These are phyloP conservation scores for Pythium insidiosum DNA, from an alignment of 352 stramenopile species.

Conservation along the genomic window DNA sequence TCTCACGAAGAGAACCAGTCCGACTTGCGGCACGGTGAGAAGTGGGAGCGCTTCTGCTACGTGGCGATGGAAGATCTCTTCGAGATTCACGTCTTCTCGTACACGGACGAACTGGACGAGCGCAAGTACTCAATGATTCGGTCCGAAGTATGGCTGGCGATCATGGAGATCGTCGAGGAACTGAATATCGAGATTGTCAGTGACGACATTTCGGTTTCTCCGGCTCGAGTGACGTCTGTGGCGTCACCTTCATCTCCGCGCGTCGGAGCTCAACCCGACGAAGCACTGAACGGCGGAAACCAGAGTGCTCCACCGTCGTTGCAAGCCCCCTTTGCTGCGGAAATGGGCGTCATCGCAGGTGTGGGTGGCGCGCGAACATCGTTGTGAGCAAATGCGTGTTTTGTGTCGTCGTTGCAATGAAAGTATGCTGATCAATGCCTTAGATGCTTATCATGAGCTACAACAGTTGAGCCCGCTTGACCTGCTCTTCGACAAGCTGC, in stretches of 20 bases:
- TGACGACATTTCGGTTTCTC: constrained; percentile 8
- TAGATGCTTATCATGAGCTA: no score
- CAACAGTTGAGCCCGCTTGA: no score
- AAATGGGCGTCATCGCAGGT: constrained; percentile 54
- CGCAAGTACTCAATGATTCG: constrained; percentile 87
- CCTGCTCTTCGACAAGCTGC: constrained; percentile 26
- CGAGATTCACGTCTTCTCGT: constrained; percentile 78
- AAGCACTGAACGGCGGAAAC: no score
- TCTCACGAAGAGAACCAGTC: constrained; percentile 83
- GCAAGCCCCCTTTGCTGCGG: constrained; percentile 39
- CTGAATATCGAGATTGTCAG: constrained; percentile 53
- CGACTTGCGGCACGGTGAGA: constrained; percentile 70
- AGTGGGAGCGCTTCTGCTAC: constrained; percentile 80
- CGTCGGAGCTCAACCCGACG: no score
- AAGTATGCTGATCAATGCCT: no score
- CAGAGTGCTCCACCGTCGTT: constrained; percentile 3
- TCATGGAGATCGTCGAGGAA: constrained; percentile 88
- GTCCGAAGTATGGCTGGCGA: constrained; percentile 81
- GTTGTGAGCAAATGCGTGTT: no score
- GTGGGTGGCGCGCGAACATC: constrained; percentile 30
- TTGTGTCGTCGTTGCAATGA: no score
- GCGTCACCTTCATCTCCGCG: no score
- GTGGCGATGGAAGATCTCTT: constrained; percentile 85
- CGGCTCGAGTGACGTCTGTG: no score
- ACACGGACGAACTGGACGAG: constrained; percentile 79